Evolutionary conservation across 2,329 filamentous ascomycete species (phyloP).

Genomic region (Venturia oleaginea): DNA sequence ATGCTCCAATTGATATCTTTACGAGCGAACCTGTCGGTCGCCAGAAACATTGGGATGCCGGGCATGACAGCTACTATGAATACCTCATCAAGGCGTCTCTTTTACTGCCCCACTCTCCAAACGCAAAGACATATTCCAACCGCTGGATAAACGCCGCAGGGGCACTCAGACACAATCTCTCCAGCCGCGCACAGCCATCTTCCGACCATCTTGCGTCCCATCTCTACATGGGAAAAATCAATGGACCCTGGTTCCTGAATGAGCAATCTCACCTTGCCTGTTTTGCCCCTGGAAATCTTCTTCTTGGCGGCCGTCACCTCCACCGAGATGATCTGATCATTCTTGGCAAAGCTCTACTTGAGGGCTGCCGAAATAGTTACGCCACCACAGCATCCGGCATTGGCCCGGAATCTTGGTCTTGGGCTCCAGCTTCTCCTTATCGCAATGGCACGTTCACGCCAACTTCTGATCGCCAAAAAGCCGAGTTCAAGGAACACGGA

Average conservation of each 20-base stretch:
- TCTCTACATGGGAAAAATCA: constrained; percentile 29
- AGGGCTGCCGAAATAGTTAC: constrained; percentile 32
- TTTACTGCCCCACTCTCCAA: constrained; percentile 27
- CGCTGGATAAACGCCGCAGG: constrained; percentile 27
- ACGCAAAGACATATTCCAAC: constrained; percentile 25
- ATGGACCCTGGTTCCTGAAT: constrained; percentile 27
- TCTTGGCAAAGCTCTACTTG: constrained; percentile 31
- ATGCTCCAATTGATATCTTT: constrained; percentile 34
- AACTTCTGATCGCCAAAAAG: constrained; percentile 20
- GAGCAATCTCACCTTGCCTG: constrained; percentile 31
- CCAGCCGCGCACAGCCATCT: constrained; percentile 28
- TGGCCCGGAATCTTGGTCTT: constrained; percentile 30
- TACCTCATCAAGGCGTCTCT: constrained; percentile 33
- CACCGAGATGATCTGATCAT: constrained; percentile 24
- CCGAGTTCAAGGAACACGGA: constrained; percentile 23
- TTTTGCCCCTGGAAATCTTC: constrained; percentile 30
- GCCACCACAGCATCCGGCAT: constrained; percentile 29
- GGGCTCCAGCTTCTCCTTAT: constrained; percentile 29
- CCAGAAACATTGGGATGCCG: constrained; percentile 34
- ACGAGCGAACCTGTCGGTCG: constrained; percentile 32
- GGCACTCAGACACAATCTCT: constrained; percentile 28
- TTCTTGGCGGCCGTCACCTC: constrained; percentile 30
- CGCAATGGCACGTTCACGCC: constrained; percentile 25
- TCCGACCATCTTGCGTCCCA: constrained; percentile 28
- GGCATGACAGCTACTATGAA: constrained; percentile 37